A percentile compares a stretch with the other conserved stretches of the same genome.
Conservation (phyloP, 2,329 filamentous ascomycete genomes). For the Nemania sp. region DNA sequence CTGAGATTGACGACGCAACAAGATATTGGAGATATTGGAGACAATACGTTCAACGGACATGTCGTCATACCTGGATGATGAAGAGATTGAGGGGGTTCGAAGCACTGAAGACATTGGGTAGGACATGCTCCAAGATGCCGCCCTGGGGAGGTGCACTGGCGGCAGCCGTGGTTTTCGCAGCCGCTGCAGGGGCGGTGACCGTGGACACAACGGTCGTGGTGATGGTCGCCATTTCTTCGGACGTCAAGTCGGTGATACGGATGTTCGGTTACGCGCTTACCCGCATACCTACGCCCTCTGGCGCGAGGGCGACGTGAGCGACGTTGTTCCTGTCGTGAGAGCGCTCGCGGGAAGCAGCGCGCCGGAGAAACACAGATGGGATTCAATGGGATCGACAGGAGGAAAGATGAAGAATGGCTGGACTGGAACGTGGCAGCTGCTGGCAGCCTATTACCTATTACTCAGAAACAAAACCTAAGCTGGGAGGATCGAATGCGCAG, state of each 20-base stretch:
- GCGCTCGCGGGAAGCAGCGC: not conserved
- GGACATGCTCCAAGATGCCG: constrained; percentile 71
- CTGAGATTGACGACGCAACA: no score
- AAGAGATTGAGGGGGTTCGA: constrained; percentile 75
- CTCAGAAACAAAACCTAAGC: no score
- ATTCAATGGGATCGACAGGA: constrained; percentile 25
- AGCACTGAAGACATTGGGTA: constrained; percentile 69
- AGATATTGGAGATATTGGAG: no score
- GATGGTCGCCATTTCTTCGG: constrained; percentile 33
- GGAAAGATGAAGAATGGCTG: not conserved
- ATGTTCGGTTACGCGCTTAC: no score
- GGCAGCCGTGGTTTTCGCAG: constrained; percentile 32
- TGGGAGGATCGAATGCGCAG: no score
- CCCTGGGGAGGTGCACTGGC: constrained; percentile 47
- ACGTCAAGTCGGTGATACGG: no score
- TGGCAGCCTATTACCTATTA: no score
- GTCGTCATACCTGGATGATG: constrained; percentile 65
- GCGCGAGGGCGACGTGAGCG: not conserved
- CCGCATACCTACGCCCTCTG: no score
- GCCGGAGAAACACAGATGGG: not conserved
- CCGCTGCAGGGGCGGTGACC: constrained; percentile 25
- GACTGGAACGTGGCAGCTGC: not conserved
- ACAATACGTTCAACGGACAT: no score
- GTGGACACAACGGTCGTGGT: constrained; percentile 31
- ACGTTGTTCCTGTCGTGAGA: not conserved